phyloP scores from a whole-genome alignment of 441 rosid genomes.

The Pelargonium fulgidum region DNA sequence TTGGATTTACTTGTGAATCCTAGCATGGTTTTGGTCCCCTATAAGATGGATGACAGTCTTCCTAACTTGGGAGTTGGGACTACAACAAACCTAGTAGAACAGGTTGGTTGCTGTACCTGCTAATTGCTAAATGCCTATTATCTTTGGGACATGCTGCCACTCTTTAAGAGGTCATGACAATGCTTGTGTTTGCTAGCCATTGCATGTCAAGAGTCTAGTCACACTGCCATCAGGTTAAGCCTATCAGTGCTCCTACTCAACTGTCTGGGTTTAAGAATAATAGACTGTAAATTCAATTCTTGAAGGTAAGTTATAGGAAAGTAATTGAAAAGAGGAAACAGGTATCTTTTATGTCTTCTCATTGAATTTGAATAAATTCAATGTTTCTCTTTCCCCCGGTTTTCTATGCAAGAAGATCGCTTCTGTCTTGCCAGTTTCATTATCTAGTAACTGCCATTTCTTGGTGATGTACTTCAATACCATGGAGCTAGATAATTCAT shows the following conservation, averaged over 20 bases:
- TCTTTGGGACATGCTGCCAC: background rate
- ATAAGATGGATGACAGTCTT: background rate
- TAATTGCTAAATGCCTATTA: background rate
- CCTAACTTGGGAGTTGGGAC: background rate
- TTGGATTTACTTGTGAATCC: background rate
- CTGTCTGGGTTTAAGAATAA: too few relatives aligned
- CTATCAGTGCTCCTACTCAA: too few relatives aligned
- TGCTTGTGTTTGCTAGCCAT: too few relatives aligned
- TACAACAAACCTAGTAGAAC: background rate
- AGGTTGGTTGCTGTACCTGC: background rate
- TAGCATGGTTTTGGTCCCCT: background rate
- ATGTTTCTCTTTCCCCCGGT: too few relatives aligned
- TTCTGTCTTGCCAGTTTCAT: background rate
- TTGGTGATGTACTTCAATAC: background rate
- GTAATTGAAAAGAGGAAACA: background rate
- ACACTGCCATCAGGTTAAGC: too few relatives aligned
- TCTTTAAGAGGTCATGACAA: too few relatives aligned
- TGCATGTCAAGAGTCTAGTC: too few relatives aligned
- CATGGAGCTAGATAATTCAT: too few relatives aligned
- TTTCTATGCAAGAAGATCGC: too few relatives aligned
- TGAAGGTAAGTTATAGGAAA: background rate
- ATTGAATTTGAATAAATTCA: background rate
- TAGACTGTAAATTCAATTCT: background rate
- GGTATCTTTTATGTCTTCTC: background rate
- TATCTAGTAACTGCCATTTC: background rate